phyloP scores from a whole-genome alignment of 2,329 filamentous ascomycete genomes.

The Ceratocystis papillata region DNA sequence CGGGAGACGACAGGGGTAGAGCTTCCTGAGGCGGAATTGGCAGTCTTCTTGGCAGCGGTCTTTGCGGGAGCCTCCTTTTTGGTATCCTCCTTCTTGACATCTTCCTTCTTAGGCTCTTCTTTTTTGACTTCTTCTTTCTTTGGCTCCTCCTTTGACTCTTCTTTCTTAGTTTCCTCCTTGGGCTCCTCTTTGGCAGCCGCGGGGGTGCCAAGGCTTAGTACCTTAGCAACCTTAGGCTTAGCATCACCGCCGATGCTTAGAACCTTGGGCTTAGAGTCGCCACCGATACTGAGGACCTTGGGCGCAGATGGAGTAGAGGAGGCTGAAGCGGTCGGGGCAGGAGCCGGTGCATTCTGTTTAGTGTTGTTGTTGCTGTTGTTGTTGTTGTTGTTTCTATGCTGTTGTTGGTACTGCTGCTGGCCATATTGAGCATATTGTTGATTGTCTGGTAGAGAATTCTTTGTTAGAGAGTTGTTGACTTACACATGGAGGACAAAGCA shows the following conservation, averaged over 20 bases:
- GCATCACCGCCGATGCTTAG: slow-evolving; percentile 59
- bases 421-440: slow-evolving; percentile 33
- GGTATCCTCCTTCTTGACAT: slow-evolving; percentile 37
- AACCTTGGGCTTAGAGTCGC: slow-evolving; percentile 54
- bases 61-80: slow-evolving; percentile 59
- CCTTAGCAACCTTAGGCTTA: slow-evolving; percentile 41
- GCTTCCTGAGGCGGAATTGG: slow-evolving; percentile 64
- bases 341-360: slow-evolving; percentile 40
- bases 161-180: slow-evolving; percentile 21
- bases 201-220: slow-evolving; percentile 34
- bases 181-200: slow-evolving; percentile 28
- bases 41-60: slow-evolving; percentile 80
- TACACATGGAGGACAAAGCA: slow-evolving; percentile 4
- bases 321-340: slow-evolving; percentile 37
- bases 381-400: slow-evolving; percentile 35
- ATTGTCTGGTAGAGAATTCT: slow-evolving; percentile 14
- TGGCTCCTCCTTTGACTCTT: slow-evolving; percentile 29
- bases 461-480: not conserved
- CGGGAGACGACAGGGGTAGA: slow-evolving; percentile 64
- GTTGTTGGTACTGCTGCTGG: slow-evolving; percentile 44
- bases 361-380: slow-evolving; percentile 32
- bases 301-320: slow-evolving; percentile 39
- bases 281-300: slow-evolving; percentile 59
- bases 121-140: slow-evolving; percentile 39
- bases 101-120: slow-evolving; percentile 41